These are phyloP conservation scores for Dioszegia hungarica DNA, from an alignment of 768 basidiomycete genomes.

Conservation along the genomic window DNA sequence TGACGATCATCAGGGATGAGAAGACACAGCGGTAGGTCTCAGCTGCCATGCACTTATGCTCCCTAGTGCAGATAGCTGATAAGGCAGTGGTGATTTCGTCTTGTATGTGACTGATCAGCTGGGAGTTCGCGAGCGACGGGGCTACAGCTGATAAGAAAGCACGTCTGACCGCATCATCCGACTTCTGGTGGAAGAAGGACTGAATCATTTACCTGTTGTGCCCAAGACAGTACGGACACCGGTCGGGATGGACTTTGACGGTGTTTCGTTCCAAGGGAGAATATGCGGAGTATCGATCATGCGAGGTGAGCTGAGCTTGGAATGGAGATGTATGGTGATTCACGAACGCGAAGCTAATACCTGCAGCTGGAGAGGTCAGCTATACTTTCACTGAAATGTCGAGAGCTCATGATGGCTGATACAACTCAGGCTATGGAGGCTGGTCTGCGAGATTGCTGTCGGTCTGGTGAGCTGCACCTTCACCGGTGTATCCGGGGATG, in stretches of 20 bases:
- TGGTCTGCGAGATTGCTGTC: conserved; percentile 89
- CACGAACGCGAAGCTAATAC: neutral
- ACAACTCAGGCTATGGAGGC: conserved; percentile 84
- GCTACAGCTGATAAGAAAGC: conserved; percentile 16
- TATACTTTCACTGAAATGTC: neutral
- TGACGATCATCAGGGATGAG: conserved; percentile 89
- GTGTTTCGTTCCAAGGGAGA: conserved; percentile 91
- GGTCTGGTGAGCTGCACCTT: conserved; percentile 56
- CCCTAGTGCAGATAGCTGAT: conserved; percentile 5
- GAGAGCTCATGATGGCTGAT: neutral
- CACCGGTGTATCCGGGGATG: no score
- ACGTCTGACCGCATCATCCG: conserved; percentile 66
- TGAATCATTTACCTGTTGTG: conserved; percentile 80
- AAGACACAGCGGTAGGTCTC: conserved; percentile 60
- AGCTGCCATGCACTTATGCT: neutral
- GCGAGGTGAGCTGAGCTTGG: conserved; percentile 67
- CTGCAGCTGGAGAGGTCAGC: conserved; percentile 44
- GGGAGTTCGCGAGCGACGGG: neutral
- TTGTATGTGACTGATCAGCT: conserved; percentile 53
- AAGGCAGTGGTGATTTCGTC: conserved; percentile 77
- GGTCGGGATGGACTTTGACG: conserved; percentile 75
- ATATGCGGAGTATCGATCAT: conserved; percentile 95
- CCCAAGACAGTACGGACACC: conserved; percentile 52
- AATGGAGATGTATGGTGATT: neutral
- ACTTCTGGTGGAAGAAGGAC: conserved; percentile 54